phyloP scores from a whole-genome alignment of 2,329 filamentous ascomycete genomes.

The Colletotrichum phormii region DNA sequence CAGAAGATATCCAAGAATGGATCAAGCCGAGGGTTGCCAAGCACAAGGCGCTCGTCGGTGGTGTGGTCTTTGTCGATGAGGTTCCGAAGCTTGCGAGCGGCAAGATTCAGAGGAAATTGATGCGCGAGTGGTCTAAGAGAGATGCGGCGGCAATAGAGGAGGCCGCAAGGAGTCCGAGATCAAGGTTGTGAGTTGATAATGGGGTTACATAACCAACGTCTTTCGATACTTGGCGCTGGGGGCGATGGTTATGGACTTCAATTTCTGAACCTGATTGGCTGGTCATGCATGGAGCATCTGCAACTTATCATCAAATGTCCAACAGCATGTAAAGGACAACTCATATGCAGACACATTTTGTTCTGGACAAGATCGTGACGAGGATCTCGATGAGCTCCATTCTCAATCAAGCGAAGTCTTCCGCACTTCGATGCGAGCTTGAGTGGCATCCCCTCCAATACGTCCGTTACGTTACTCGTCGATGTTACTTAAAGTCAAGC shows the following conservation, averaged over 20 bases:
- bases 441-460: too few relatives aligned
- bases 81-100: conserved; percentile 68
- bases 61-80: conserved; percentile 65
- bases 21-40: conserved; percentile 60
- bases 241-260: not conserved
- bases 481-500: too few relatives aligned
- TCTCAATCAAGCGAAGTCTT: too few relatives aligned
- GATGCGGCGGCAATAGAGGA: conserved; percentile 53
- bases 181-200: conserved; percentile 24
- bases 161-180: conserved; percentile 5
- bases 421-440: too few relatives aligned
- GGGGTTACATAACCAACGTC: not conserved
- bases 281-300: too few relatives aligned
- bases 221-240: not conserved
- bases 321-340: too few relatives aligned
- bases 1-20: conserved; percentile 63
- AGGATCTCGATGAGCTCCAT: too few relatives aligned
- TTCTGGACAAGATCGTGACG: too few relatives aligned
- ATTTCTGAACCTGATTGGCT: too few relatives aligned
- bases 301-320: too few relatives aligned
- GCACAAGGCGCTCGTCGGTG: conserved; percentile 63
- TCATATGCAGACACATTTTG: too few relatives aligned
- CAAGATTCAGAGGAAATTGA: conserved; percentile 67
- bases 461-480: too few relatives aligned
- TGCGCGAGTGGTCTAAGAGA: conserved; percentile 68